These are phyloP conservation scores for Diaporthe longicolla DNA, from an alignment of 2,329 filamentous ascomycete species.

Conservation along the genomic window DNA sequence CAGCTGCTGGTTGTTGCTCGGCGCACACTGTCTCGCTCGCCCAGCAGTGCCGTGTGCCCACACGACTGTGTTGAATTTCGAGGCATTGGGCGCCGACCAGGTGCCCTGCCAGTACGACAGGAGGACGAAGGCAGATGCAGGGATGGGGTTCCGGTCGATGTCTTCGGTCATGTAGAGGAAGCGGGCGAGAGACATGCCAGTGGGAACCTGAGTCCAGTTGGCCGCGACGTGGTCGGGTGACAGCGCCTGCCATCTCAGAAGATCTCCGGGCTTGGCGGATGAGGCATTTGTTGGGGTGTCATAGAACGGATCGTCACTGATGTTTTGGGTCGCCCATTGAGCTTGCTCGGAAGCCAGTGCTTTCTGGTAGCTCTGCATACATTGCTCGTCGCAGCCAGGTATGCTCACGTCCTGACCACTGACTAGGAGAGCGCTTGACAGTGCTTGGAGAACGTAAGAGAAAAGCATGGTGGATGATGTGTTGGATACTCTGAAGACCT, in stretches of 20 bases:
- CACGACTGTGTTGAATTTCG: not conserved
- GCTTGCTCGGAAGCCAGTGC: slow-evolving; percentile 14
- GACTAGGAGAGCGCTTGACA: not conserved
- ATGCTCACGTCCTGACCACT: not conserved
- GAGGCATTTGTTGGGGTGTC: slow-evolving; percentile 8
- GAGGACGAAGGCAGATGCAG: slow-evolving; percentile 12
- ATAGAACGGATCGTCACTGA: slow-evolving; percentile 19
- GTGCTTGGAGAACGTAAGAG: not conserved
- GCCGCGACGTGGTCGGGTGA: slow-evolving; percentile 4
- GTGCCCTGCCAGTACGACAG: slow-evolving; percentile 2
- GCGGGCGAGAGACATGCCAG: slow-evolving; percentile 11
- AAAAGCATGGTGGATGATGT: not conserved
- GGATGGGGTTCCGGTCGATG: not conserved
- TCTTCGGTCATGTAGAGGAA: slow-evolving; percentile 9
- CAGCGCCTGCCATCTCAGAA: not conserved
- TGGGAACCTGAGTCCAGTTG: not conserved
- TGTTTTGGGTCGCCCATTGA: slow-evolving; percentile 9
- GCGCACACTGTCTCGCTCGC: not conserved
- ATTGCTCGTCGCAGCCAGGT: not conserved
- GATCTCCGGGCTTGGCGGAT: not conserved
- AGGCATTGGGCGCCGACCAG: not conserved
- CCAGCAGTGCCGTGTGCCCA: slow-evolving; percentile 4
- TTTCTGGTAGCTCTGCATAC: not conserved
- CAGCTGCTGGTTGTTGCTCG: not conserved
- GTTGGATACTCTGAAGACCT: too few relatives aligned